phyloP scores from a whole-genome alignment of 2,329 filamentous ascomycete species.

The Drechslerella coelobrocha region DNA sequence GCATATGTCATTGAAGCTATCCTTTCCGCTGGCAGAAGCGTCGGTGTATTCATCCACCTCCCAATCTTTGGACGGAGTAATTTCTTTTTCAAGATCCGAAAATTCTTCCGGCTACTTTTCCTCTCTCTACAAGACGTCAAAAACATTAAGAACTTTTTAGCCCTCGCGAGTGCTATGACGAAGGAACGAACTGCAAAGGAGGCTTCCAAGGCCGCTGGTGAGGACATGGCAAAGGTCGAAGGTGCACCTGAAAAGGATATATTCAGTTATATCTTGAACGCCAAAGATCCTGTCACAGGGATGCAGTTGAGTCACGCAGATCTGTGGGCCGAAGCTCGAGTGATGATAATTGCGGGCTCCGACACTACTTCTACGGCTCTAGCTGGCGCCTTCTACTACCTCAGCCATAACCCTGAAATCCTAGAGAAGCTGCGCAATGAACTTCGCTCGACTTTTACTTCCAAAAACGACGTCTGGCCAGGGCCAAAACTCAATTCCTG shows the following conservation, averaged over 20 bases:
- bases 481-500: constrained; percentile 63
- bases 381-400: constrained; percentile 68
- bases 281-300: constrained; percentile 74
- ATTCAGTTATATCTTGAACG: constrained; percentile 76
- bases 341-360: constrained; percentile 62
- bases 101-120: constrained; percentile 20
- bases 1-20: constrained; percentile 57
- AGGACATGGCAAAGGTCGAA: constrained; percentile 63
- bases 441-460: constrained; percentile 63
- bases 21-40: constrained; percentile 19
- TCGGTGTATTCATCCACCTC: constrained; percentile 39
- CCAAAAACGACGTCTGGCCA: constrained; percentile 66
- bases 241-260: constrained; percentile 74
- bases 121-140: constrained; percentile 44
- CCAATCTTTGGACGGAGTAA: constrained; percentile 21
- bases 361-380: constrained; percentile 74
- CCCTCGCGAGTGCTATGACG: constrained; percentile 22
- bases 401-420: constrained; percentile 64
- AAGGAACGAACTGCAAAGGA: constrained; percentile 17
- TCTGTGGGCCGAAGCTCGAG: constrained; percentile 74
- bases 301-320: constrained; percentile 70
- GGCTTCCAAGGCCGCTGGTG: constrained; percentile 24
- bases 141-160: constrained; percentile 38
- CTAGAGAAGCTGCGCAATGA: constrained; percentile 63
- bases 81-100: constrained; percentile 34